Percentiles rank a stretch among this genome's conserved stretches.
These are phyloP conservation scores for Mycena kentingensis DNA, from an alignment of 768 basidiomycete genomes.

Conservation along the genomic window DNA sequence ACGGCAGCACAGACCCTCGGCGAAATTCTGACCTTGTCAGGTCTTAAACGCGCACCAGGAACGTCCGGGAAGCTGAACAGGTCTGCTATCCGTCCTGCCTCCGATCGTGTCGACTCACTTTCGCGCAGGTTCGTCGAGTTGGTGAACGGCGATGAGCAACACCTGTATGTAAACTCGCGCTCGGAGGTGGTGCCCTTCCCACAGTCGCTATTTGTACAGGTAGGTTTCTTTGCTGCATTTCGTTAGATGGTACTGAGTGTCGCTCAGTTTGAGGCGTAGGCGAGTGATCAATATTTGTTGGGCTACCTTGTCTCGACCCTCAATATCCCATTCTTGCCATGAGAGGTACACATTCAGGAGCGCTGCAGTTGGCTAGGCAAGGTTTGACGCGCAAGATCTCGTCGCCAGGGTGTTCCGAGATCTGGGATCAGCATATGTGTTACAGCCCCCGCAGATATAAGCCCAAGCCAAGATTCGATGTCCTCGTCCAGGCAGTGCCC, in stretches of 20 bases:
- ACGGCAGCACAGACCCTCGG: constrained; percentile 47
- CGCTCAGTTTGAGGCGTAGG: constrained; percentile 7
- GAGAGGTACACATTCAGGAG: neutral
- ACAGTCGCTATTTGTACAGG: constrained; percentile 44
- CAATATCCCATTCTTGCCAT: neutral
- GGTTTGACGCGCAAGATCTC: neutral
- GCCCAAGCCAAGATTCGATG: neutral
- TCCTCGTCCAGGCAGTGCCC: constrained; percentile 19
- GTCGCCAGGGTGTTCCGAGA: neutral
- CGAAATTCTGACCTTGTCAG: constrained; percentile 46
- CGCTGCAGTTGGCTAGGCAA: neutral
- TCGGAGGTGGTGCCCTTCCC: constrained; percentile 46
- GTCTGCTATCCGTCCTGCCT: constrained; percentile 26
- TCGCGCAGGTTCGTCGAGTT: constrained; percentile 36
- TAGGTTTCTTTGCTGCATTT: constrained; percentile 14
- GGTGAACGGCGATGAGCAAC: constrained; percentile 29
- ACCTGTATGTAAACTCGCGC: constrained; percentile 31
- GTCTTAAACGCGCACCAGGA: constrained; percentile 40
- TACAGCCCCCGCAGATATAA: constrained; percentile 1
- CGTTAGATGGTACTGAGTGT: neutral
- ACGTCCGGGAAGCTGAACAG: constrained; percentile 41
- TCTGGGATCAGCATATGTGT: neutral
- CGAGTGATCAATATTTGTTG: neutral
- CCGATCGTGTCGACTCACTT: neutral
- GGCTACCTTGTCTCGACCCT: neutral